Percentiles rank a stretch among this genome's conserved stretches.
Evolutionary conservation across 2,329 filamentous ascomycete genomes (phyloP).

Genomic region (Penicillium sp.): DNA sequence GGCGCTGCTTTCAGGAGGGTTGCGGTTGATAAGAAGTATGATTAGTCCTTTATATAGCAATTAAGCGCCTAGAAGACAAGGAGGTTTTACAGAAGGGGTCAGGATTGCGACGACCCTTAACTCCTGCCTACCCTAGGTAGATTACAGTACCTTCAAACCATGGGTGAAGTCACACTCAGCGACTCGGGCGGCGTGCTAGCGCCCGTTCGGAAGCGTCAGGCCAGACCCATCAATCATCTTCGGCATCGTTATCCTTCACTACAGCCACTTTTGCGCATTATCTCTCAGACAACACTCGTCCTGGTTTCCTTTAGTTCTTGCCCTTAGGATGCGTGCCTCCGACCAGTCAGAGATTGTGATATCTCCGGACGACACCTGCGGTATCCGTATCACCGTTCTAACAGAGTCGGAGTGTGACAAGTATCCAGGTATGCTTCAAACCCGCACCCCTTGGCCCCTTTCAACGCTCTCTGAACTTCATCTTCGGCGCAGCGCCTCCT

Average conservation of each 20-base stretch:
- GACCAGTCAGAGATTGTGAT: slow-evolving; percentile 27
- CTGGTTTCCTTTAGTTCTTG: background rate
- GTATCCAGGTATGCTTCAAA: slow-evolving; percentile 42
- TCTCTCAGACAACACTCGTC: background rate
- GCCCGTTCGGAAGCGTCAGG: slow-evolving; percentile 7
- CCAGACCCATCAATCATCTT: background rate
- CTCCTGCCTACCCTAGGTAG: background rate
- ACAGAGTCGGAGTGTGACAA: slow-evolving; percentile 41
- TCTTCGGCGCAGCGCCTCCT: background rate
- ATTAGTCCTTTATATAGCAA: slow-evolving; percentile 3
- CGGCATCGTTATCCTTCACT: background rate
- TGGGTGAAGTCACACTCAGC: slow-evolving; percentile 1
- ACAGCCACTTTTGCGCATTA: background rate
- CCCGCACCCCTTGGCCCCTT: background rate
- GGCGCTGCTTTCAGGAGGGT: slow-evolving; percentile 13
- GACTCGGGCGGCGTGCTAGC: background rate
- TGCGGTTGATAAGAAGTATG: background rate
- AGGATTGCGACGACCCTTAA: background rate
- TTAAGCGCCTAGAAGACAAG: background rate
- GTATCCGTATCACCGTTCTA: slow-evolving; percentile 35
- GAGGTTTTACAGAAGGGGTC: background rate
- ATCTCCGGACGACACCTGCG: slow-evolving; percentile 33
- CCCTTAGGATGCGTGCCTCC: slow-evolving; percentile 23
- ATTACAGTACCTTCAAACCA: background rate
- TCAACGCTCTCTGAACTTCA: background rate